Conservation (phyloP, 1,139 yeast species). For the Entelexis sorbosivorans region DNA sequence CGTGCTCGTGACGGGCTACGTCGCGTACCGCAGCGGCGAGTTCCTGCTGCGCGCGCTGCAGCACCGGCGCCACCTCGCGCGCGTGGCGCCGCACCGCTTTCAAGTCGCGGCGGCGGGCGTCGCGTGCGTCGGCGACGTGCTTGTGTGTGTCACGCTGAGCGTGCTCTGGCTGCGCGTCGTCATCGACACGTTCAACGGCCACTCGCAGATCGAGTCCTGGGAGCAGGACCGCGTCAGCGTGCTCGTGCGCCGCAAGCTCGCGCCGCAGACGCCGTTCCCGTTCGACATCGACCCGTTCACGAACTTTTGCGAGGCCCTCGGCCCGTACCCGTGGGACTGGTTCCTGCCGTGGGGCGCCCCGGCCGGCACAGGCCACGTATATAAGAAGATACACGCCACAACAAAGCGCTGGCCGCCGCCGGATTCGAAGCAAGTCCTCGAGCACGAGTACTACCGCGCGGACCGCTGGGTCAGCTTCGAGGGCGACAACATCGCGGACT, state of each 20-base stretch:
- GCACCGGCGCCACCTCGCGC: slow-evolving; percentile 43
- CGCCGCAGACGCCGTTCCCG: slow-evolving; percentile 44
- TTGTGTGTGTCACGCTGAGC: slow-evolving; percentile 49
- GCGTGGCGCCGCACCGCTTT: slow-evolving; percentile 39
- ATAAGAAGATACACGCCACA: slow-evolving; percentile 30
- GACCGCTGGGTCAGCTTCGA: slow-evolving; percentile 61
- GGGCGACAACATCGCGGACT: slow-evolving; percentile 75
- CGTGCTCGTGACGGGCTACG: slow-evolving; percentile 43
- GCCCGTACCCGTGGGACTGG: slow-evolving; percentile 27
- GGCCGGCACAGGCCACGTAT: slow-evolving; percentile 42
- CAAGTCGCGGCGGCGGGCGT: slow-evolving; percentile 50
- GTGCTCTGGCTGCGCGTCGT: slow-evolving; percentile 54
- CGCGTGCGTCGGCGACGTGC: slow-evolving; percentile 44
- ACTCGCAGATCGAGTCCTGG: slow-evolving; percentile 89
- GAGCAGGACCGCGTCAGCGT: slow-evolving; percentile 71
- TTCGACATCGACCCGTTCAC: slow-evolving; percentile 55
- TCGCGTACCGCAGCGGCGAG: slow-evolving; percentile 36
- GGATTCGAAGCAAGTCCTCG: slow-evolving; percentile 11
- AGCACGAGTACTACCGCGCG: slow-evolving; percentile 34
- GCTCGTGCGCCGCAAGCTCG: slow-evolving; percentile 39
- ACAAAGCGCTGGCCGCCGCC: slow-evolving; percentile 24
- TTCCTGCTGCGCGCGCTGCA: slow-evolving; percentile 42
- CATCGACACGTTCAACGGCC: slow-evolving; percentile 50
- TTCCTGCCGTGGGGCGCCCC: slow-evolving; percentile 27
- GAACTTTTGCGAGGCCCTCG: slow-evolving; percentile 32